phyloP scores from a whole-genome alignment of 805 yeast genomes.

The Yamadazyma philogaea region DNA sequence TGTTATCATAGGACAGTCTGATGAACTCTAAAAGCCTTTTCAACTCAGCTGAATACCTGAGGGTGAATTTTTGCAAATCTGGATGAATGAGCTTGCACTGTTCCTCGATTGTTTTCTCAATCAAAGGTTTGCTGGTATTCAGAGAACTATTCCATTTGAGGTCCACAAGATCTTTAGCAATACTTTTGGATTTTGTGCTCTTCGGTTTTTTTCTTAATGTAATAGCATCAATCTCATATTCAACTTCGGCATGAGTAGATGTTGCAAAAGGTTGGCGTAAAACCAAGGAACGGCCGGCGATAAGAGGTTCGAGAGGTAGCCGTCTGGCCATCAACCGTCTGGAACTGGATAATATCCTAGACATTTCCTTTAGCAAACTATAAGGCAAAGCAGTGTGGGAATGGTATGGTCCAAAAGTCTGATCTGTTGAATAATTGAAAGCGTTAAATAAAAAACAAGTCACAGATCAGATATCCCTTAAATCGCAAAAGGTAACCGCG shows the following conservation, averaged over 20 bases:
- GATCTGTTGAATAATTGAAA: too few species aligned
- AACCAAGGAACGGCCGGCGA: neutral
- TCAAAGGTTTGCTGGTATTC: slow-evolving; percentile 4
- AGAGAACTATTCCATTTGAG: slow-evolving; percentile 1
- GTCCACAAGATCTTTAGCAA: neutral
- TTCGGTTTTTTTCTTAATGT: slow-evolving; percentile 18
- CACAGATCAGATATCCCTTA: slow-evolving; percentile 4
- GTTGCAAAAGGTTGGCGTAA: slow-evolving; percentile 9
- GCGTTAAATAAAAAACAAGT: neutral
- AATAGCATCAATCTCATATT: slow-evolving; percentile 25
- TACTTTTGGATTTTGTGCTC: neutral
- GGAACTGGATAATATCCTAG: neutral
- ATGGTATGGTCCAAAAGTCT: neutral
- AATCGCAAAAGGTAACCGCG: slow-evolving; percentile 8
- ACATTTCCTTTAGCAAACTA: neutral
- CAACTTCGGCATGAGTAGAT: slow-evolving; percentile 11
- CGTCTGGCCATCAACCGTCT: neutral
- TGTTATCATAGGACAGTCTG: slow-evolving; percentile 18
- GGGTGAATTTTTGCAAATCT: slow-evolving; percentile 17
- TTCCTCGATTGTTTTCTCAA: slow-evolving; percentile 8
- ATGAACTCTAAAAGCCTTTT: slow-evolving; percentile 21
- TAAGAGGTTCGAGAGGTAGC: neutral
- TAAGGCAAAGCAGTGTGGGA: neutral
- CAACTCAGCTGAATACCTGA: slow-evolving; percentile 19
- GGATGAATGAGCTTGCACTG: slow-evolving; percentile 5